phyloP scores from a whole-genome alignment of 2,329 filamentous ascomycete species.

The Xenoacremonium recifei region DNA sequence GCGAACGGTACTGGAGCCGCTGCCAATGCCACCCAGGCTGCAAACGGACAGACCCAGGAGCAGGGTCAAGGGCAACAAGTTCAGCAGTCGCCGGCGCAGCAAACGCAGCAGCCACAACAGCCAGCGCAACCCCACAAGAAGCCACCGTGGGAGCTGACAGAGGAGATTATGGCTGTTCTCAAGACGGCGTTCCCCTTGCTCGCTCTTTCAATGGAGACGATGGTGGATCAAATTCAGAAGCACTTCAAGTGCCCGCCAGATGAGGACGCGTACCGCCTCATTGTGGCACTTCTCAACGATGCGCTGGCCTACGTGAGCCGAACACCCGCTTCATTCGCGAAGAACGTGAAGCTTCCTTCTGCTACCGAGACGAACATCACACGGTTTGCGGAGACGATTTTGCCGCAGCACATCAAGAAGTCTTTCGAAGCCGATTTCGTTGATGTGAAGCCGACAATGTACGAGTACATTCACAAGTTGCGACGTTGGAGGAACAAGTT shows the following conservation, averaged over 20 bases:
- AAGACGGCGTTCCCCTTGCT: constrained; percentile 97
- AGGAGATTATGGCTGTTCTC: constrained; percentile 91
- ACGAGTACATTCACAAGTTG: constrained; percentile 96
- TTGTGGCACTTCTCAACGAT: constrained; percentile 96
- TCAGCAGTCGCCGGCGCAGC: background rate
- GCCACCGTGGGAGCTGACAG: constrained; percentile 93
- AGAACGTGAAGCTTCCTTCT: constrained; percentile 83
- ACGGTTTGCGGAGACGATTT: constrained; percentile 91
- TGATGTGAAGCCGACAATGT: constrained; percentile 91
- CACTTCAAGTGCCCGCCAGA: constrained; percentile 99
- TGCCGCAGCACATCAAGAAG: constrained; percentile 91
- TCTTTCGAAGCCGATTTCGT: constrained; percentile 99
- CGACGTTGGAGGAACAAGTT: constrained; percentile 97
- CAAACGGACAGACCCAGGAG: constrained; percentile 21
- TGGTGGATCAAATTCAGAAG: constrained; percentile 98
- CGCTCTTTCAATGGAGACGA: constrained; percentile 97
- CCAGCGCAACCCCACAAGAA: constrained; percentile 53
- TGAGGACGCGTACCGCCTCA: constrained; percentile 94
- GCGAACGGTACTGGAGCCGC: constrained; percentile 25
- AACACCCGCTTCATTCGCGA: constrained; percentile 81
- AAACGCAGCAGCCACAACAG: background rate
- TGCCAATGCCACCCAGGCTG: constrained; percentile 23
- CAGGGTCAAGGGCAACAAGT: too few relatives aligned
- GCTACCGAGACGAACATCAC: constrained; percentile 96
- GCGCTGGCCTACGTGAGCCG: constrained; percentile 89